Base-by-base conservation (phyloP, 1,284 basidiomycete genomes). In the Pyrrhoderma lamaoense region DNA sequence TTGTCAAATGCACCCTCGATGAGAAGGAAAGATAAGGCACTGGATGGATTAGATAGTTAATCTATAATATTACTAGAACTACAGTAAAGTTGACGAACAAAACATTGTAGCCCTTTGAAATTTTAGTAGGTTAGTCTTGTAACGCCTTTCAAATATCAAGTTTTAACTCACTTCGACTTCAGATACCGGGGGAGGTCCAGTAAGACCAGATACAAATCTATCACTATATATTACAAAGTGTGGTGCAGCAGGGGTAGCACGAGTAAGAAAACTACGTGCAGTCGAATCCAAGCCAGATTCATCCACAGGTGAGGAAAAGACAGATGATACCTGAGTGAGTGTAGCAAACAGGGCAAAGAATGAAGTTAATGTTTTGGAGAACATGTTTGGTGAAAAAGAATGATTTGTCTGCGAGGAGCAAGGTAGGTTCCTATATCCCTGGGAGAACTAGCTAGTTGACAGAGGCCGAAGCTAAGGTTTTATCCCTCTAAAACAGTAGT, bases 201-300 rank as follows among this genome's bases (percentile, higher is more conserved):
- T 70, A 3, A 63, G 60, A 0, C 71, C 65, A 51, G 66, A 61
- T 2, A 71, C 62, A 54, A 62, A 76, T 36, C 60, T 60, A 57
- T 80, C 77, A 25, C 64, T 67, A 59, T 80, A 80, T 7, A 71
- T 66, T 2, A 77, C 71, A 44, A 74, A 76, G 52, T 69, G 69
- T 23, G 75, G 73, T 0, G 75, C 66, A 44, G 68, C 65, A 4
- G 73, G 70, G 0, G 69, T 69, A 4, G 71, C 70, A 19, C 67
- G 68, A 53, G 65, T 65, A 57, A 74, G 45, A 47, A 74, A 60
- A 37, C 70, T 67, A 53, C 68, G 67, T 31, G 74, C 54, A 11
- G 46, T 53, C 46, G 18, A 56, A 45, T 49, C 40, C 35, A 56
- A 45, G 13, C 47, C 47, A 8, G 11, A n/a, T 13, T 16, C 22